Evolutionary conservation across 2,329 filamentous ascomycete species (phyloP), one percentile per base, ranked within the genome.

Genomic region (Exophiala sp.): DNA sequence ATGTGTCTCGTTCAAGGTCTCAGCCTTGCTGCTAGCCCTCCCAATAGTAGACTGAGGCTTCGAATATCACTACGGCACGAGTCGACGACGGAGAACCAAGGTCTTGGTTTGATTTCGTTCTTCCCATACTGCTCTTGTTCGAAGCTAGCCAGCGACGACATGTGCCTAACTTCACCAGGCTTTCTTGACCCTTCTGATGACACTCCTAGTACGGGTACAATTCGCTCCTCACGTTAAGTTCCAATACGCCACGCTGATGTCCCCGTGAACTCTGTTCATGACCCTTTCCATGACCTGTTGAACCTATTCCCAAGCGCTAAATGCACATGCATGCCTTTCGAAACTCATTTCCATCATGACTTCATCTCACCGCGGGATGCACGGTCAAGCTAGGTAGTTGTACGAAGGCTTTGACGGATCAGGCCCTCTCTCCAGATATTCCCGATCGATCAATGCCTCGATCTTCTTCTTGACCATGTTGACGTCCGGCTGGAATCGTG

Each of bases 391-490:
- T 49, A 65, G 43, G 50, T 65, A 65, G 9, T 46, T 40, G 52
- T 65, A 65, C 2, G 63, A 57, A 16, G 61, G 57, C 45, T 57
- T 57, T 4, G 57, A 53, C 14, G 48, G 57, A 24, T 66, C 62
- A 1, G 64, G 58, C 2, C 64, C 62, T 32, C 68, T 59, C 53
- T 77, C 74, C 29, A 77, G 60, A 59, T 77, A 77, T 55, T 77
- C 74, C 40, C 74, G 68, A 52, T 77, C 74, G 47, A 77, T 77
- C 55, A 77, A 59, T 56, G 70, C 73, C 57, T 77, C 74, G 39
- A 77, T 75, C 24, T 73, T 67, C 55, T 71, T 72, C 61, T 77
- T 77, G 58, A 77, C 67, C 73, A 76, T 76, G 44, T 68, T 68
- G 18, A 76, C 70, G 53, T 77, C 74, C 0, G 74, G 74, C 27